phyloP scores from a whole-genome alignment of 2,329 filamentous ascomycete species.

The Hysterium pulicare region DNA sequence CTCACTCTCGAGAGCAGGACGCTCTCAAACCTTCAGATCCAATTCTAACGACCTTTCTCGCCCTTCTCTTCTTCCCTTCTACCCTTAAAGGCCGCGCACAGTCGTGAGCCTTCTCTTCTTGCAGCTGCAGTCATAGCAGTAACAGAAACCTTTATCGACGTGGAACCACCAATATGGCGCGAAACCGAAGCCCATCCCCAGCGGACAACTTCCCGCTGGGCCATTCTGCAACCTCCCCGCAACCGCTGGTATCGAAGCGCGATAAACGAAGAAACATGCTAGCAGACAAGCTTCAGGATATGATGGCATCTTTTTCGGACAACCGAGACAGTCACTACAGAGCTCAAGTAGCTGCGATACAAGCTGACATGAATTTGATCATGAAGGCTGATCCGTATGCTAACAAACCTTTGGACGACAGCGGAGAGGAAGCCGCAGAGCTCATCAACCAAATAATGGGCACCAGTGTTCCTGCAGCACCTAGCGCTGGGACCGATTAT shows the following conservation, averaged over 20 bases:
- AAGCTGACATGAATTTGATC: slow-evolving; percentile 83
- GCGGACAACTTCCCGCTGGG: slow-evolving; percentile 34
- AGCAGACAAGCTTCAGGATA: slow-evolving; percentile 70
- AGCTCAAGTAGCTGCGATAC: slow-evolving; percentile 86
- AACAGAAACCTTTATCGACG: background rate
- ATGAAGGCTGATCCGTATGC: slow-evolving; percentile 80
- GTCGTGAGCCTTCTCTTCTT: slow-evolving; percentile 1
- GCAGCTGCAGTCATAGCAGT: too few relatives aligned
- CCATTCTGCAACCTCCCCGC: slow-evolving; percentile 42
- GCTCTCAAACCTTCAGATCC: background rate
- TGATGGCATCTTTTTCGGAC: slow-evolving; percentile 73
- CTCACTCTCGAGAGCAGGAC: background rate
- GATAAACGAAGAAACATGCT: slow-evolving; percentile 86
- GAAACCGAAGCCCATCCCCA: slow-evolving; percentile 36
- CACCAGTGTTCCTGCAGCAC: slow-evolving; percentile 38
- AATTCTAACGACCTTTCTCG: background rate
- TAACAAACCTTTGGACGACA: slow-evolving; percentile 64
- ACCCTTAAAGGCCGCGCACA: background rate
- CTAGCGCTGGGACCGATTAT: slow-evolving; percentile 65
- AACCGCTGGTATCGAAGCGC: slow-evolving; percentile 67
- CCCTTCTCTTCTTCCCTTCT: background rate
- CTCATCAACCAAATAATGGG: slow-evolving; percentile 49
- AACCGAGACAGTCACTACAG: slow-evolving; percentile 83
- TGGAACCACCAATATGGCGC: slow-evolving; percentile 29
- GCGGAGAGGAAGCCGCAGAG: slow-evolving; percentile 63